Evolutionary conservation across 2,329 filamentous ascomycete genomes (phyloP).

Genomic region (Neoascochyta sp.): DNA sequence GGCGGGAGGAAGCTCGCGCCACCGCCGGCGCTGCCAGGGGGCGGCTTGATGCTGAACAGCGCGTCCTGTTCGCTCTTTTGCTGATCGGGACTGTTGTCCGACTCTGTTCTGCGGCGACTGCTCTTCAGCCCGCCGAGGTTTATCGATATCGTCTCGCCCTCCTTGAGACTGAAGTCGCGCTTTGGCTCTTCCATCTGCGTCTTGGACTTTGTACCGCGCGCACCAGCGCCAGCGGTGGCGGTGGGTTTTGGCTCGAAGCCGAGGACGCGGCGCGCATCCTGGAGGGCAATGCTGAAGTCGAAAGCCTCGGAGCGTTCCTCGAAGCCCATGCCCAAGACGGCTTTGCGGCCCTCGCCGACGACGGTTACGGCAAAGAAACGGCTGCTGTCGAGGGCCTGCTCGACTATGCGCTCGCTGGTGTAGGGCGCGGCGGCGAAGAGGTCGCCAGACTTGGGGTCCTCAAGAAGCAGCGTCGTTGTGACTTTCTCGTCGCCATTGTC

Average conservation of each 20-base stretch:
- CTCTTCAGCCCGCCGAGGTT: slow-evolving; percentile 62
- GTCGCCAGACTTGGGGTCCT: slow-evolving; percentile 68
- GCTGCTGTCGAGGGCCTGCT: slow-evolving; percentile 73
- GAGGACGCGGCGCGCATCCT: slow-evolving; percentile 70
- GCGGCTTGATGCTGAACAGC: slow-evolving; percentile 72
- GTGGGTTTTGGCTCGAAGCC: slow-evolving; percentile 52
- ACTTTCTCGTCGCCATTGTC: slow-evolving; percentile 52
- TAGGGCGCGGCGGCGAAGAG: slow-evolving; percentile 85
- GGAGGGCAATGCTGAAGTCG: slow-evolving; percentile 76
- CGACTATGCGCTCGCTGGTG: slow-evolving; percentile 60
- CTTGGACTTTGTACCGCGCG: slow-evolving; percentile 25
- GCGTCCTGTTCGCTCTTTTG: slow-evolving; percentile 44
- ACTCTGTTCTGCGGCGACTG: slow-evolving; percentile 38
- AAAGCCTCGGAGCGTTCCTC: slow-evolving; percentile 84
- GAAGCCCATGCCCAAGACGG: slow-evolving; percentile 78
- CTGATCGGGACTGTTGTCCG: slow-evolving; percentile 39
- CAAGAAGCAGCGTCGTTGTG: slow-evolving; percentile 72
- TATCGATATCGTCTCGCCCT: slow-evolving; percentile 83
- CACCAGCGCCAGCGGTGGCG: slow-evolving; percentile 7
- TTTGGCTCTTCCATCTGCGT: slow-evolving; percentile 51
- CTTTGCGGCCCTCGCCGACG: slow-evolving; percentile 71
- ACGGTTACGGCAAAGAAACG: slow-evolving; percentile 84
- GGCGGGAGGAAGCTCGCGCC: slow-evolving; percentile 57
- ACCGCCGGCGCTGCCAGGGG: slow-evolving; percentile 48
- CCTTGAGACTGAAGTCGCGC: slow-evolving; percentile 80